Base-by-base conservation (phyloP, 2,329 filamentous ascomycete genomes). In the Davidsoniella neocaledoniae region DNA sequence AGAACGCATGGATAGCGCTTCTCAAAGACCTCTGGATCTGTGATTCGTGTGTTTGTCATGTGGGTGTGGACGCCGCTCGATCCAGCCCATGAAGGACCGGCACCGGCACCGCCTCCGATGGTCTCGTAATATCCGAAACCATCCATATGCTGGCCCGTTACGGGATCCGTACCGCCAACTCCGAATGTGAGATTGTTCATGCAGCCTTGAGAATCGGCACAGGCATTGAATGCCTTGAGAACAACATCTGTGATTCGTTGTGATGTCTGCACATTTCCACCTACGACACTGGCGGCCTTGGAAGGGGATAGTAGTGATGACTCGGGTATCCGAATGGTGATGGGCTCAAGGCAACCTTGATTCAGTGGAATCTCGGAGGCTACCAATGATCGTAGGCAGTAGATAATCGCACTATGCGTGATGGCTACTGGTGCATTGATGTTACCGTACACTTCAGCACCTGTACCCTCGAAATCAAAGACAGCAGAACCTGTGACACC, bases 171-270 rank as follows among this genome's bases (percentile, higher is more conserved):
- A 6, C 66, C 66, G 7, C 66, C 81, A 58, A 86, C 86, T 46
- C 83, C 84, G 58, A 91, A 90, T 0, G 85, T 90, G 7, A 91
- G 70, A 59, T 90, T 91, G 63, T 90, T 90, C 60, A 80, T 85
- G 63, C 84, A 82, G 10, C 85, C 85, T 58, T 90, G 85, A 7
- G 74, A 80, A 10, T 85, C 85, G 2, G 84, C 83, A 55, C 82
- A 87, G 1, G 84, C 85, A 51, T 77, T 71, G 68, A 90, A 90
- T 1, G 84, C 84, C 59, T 83, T 85, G 57, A 69, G 63, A 33
- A 69, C 65, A 40, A 69, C 66, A 49, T 69, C 66, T 1, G 66
- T 68, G 48, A 69, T 66, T 14, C 66, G 62, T 53, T 69, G 66
- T 48, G 62, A 66, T 1, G 66, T 69, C 9, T 68, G 62, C 0